Percentiles rank a stretch among this genome's conserved stretches.
Conservation (phyloP, 768 basidiomycete genomes). For the Crucibulum laeve region DNA sequence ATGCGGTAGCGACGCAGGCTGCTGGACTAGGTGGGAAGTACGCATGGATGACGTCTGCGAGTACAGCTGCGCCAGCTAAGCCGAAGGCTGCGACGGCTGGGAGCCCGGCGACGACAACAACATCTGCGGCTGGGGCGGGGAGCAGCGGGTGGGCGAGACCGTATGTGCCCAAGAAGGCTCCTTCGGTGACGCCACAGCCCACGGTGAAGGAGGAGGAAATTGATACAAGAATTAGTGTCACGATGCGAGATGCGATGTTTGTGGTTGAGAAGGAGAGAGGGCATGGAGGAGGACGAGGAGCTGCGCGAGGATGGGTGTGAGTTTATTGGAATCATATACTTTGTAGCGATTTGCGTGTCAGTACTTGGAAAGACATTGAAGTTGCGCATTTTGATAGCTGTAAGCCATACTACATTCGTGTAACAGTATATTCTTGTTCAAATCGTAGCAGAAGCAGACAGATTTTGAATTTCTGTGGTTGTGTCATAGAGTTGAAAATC, state of each 20-base stretch:
- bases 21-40: constrained; percentile 84
- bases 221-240: constrained; percentile 55
- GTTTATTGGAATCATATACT: too few relatives aligned
- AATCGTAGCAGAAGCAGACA: too few relatives aligned
- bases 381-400: too few relatives aligned
- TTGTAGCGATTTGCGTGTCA: too few relatives aligned
- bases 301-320: constrained; percentile 66
- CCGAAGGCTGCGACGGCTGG: constrained; percentile 22
- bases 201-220: constrained; percentile 54
- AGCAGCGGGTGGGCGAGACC: constrained; percentile 55
- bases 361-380: too few relatives aligned
- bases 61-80: constrained; percentile 35
- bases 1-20: constrained; percentile 84
- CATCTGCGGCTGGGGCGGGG: constrained; percentile 16
- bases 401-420: too few relatives aligned
- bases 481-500: too few relatives aligned
- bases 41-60: constrained; percentile 81
- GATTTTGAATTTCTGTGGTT: too few relatives aligned
- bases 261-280: constrained; percentile 80
- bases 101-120: constrained; percentile 18
- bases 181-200: constrained; percentile 20
- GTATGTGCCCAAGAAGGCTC: constrained; percentile 53
- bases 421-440: too few relatives aligned
- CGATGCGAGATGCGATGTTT: constrained; percentile 80
- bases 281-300: constrained; percentile 77